phyloP scores from a whole-genome alignment of 306 rosid genomes.

The Trichosanthes cucumerina region DNA sequence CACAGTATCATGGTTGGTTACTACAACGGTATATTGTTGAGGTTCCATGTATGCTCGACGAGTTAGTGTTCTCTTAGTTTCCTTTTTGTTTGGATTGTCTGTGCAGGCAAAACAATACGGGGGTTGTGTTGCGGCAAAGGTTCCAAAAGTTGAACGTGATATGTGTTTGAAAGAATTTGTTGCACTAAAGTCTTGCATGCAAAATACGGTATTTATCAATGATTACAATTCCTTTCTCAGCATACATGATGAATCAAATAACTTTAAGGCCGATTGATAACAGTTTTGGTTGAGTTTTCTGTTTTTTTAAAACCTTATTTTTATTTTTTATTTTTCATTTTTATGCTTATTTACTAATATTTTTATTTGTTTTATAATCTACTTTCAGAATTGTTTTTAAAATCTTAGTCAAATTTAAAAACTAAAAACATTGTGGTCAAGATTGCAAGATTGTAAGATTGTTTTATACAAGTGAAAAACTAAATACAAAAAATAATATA shows the following conservation, averaged over 20 bases:
- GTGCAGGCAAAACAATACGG: conserved; percentile 77
- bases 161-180: conserved; percentile 79
- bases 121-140: conserved; percentile 75
- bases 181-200: conserved; percentile 80
- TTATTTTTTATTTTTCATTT: too few relatives aligned
- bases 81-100: neutral
- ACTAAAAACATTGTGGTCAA: neutral
- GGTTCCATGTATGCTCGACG: neutral
- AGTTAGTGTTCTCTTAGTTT: neutral
- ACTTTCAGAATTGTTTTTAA: neutral
- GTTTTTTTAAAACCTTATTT: neutral
- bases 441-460: neutral
- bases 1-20: neutral
- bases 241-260: neutral
- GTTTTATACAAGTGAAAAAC: neutral
- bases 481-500: neutral
- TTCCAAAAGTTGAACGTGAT: conserved; percentile 85
- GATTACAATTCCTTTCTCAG: neutral
- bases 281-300: neutral
- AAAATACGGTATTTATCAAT: conserved; percentile 43
- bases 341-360: neutral
- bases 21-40: neutral
- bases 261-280: neutral
- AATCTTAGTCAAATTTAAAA: neutral
- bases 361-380: neutral